Base-by-base conservation (phyloP, 2,329 filamentous ascomycete species). In the Cryphonectria japonica region DNA sequence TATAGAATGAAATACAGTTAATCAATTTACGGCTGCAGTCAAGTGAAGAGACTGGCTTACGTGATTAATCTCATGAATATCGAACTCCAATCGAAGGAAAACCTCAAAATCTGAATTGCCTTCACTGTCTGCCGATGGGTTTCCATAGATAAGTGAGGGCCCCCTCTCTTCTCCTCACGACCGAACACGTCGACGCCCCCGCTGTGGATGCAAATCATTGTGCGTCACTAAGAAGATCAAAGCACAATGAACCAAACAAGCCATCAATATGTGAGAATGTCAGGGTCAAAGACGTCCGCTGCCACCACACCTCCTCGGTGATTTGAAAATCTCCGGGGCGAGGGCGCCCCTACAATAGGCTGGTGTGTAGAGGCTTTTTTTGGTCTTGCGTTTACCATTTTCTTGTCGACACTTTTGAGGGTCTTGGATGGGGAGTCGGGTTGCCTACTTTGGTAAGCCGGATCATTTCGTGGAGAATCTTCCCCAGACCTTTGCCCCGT, bases 391-490 rank as follows among this genome's bases (percentile, higher is more conserved):
- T 22, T 22, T n/a, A 46, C 39, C 29, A 4, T 34, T 3, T 61
- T 7, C 61, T 9, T 8, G 39, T 32, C 6, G n/a, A 46, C 39
- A 8, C 11, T 16, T 19, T 43, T 6, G 11, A 37, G 41, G 32
- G 46, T 50, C 22, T n/a, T n/a, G 22, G 22, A 50, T n/a, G 22
- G 46, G 6, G 14, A 13, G 14, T 52, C 65, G 65, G 65, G 32
- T 59, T 67, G 9, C 52, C 52, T 32, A 59, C 54, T 67, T 29
- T 16, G 50, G 65, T 16, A 67, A 67, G 50, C 65, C 65, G 65
- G 37, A 3, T 32, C 26, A 11, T 29, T 29, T 29, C 59, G 37
- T 32, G 61, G 61, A 64, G 39, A 46, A 46, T 64, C 61, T 64
- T 67, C 65, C 65, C 65, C 65, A 59, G 65, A 59, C n/a, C 22